A percentile compares a stretch with the other conserved stretches of the same genome.
Evolutionary conservation across 345 rosid genomes (phyloP).

Genomic region (Eucalyptus brandiana): DNA sequence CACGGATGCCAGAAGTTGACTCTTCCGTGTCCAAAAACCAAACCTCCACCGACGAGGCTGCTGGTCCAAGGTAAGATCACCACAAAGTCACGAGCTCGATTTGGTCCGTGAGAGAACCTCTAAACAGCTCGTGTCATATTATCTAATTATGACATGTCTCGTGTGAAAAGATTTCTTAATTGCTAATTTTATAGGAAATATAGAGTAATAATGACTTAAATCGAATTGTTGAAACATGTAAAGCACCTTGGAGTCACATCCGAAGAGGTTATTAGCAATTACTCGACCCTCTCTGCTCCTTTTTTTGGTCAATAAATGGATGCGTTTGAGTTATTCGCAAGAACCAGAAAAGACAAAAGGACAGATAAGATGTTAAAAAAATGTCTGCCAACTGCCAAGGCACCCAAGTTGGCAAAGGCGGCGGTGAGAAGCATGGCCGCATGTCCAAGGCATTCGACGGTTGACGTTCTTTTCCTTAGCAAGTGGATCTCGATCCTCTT

Average conservation of each 20-base stretch:
- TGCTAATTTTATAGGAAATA: rapidly evolving
- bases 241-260: rapidly evolving
- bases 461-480: neutral
- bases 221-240: no score
- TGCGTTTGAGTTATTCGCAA: neutral
- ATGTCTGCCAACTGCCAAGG: neutral
- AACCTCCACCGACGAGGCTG: neutral
- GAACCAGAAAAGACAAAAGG: neutral
- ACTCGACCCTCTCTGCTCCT: neutral
- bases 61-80: neutral
- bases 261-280: neutral
- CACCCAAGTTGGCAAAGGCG: neutral
- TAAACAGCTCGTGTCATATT: rapidly evolving
- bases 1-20: neutral
- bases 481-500: neutral
- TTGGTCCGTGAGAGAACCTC: neutral
- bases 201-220: neutral
- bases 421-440: neutral
- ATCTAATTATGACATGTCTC: neutral
- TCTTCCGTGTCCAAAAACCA: neutral
- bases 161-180: neutral
- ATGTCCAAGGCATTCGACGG: neutral
- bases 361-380: neutral
- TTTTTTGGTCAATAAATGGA: neutral
- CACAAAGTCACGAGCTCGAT: neutral